These are phyloP conservation scores for Aspergillus sp. DNA, from an alignment of 2,329 filamentous ascomycete genomes.

Conservation along the genomic window DNA sequence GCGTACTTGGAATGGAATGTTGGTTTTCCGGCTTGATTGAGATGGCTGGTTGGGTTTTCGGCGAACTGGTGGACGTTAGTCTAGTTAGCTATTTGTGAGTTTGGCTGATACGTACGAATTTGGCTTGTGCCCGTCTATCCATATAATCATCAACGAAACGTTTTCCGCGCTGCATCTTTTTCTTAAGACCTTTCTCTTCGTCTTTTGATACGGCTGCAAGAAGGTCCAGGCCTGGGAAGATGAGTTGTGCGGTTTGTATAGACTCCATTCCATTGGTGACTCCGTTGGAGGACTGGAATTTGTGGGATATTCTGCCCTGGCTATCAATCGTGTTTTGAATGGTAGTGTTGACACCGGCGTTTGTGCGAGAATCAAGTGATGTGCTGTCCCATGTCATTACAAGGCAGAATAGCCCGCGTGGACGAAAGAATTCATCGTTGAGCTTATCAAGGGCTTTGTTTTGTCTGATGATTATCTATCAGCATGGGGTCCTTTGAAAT, in stretches of 20 bases:
- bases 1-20: slow-evolving; percentile 50
- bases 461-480: slow-evolving; percentile 13
- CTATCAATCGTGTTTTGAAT: slow-evolving; percentile 33
- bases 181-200: slow-evolving; percentile 9
- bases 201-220: not conserved
- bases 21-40: slow-evolving; percentile 33
- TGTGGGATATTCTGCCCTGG: slow-evolving; percentile 27
- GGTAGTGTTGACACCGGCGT: slow-evolving; percentile 37
- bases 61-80: slow-evolving; percentile 18
- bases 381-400: slow-evolving; percentile 56
- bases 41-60: slow-evolving; percentile 43
- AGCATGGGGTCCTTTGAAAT: no score
- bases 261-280: slow-evolving; percentile 37
- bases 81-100: not conserved
- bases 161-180: slow-evolving; percentile 16
- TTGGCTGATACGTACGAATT: slow-evolving; percentile 36
- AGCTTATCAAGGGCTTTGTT: slow-evolving; percentile 55
- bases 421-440: slow-evolving; percentile 58
- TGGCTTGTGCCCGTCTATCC: slow-evolving; percentile 50
- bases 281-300: slow-evolving; percentile 39
- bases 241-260: slow-evolving; percentile 49
- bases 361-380: slow-evolving; percentile 24
- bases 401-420: slow-evolving; percentile 55
- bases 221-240: slow-evolving; percentile 49
- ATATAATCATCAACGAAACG: slow-evolving; percentile 49